These are phyloP conservation scores for Aeschynomene evenia DNA, from an alignment of 306 rosid species.

Conservation along the genomic window DNA sequence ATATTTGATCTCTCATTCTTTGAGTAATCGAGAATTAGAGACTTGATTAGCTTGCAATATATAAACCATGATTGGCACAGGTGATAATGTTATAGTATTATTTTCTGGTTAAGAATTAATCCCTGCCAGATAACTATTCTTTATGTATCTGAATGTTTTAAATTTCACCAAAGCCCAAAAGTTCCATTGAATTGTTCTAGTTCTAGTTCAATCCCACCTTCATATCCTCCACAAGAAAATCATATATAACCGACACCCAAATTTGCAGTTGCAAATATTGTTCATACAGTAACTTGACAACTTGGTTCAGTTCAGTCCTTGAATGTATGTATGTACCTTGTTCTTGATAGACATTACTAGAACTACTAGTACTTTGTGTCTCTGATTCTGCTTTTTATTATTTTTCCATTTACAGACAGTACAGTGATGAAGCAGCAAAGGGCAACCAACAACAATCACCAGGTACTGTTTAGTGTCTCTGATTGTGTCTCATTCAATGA, in stretches of 20 bases:
- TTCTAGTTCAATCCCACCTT: not conserved
- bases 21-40: no score
- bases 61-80: no score
- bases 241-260: not conserved
- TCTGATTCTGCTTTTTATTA: constrained; percentile 20
- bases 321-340: not conserved
- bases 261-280: not conserved
- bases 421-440: constrained; percentile 63
- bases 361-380: no score
- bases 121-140: not conserved
- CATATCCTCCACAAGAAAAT: not conserved
- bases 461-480: constrained; percentile 42
- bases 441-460: constrained; percentile 46
- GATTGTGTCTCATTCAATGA: not conserved
- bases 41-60: no score
- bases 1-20: no score
- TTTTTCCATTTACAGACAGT: constrained; percentile 11
- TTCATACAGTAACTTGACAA: not conserved
- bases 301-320: not conserved
- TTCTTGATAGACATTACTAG: not conserved
- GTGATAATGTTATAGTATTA: not conserved
- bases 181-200: not conserved
- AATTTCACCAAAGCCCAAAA: not conserved
- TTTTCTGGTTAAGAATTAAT: not conserved
- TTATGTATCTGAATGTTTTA: not conserved